Evolutionary conservation across 2,329 filamentous ascomycete species (phyloP), one percentile per base, ranked within the genome.

Genomic region (Verticillium nonalfalfae): DNA sequence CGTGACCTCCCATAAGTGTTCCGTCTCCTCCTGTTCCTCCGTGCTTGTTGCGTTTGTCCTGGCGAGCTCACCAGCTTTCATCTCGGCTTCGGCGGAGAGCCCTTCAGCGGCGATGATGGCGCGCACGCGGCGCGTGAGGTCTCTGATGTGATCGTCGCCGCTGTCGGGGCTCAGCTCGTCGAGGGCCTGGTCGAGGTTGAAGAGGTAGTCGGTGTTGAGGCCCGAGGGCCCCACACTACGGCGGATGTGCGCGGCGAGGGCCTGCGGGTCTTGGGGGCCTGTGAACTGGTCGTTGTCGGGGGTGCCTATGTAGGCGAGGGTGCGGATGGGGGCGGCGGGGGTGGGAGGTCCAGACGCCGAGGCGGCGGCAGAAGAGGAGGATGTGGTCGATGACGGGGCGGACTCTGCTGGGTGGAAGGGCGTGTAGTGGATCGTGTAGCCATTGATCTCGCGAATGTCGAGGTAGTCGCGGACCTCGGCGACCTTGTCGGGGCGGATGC

Each of bases 401-500:
- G 56, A 3, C 35, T 18, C n/a, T 4, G 84, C 81, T 7, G 89
- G 87, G 68, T 93, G 81, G 74, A 98, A 97, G 0, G 90, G 86
- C 34, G 93, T 91, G 74, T 93, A 91, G 75, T 97, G 93, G 67
- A 97, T 96, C 60, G 88, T 91, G 76, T 99, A 99, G 33, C 95
- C 95, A 77, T 98, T 97, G 72, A 98, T 97, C 76, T 99, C 95
- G 56, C 95, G 89, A 66, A 97, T 94, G 75, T 98, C 93, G 57
- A 99, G 90, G 73, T 97, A 97, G 62, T 88, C 84, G 67, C 91
- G 89, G 4, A 97, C 94, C 76, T 94, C 89, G 63, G 86, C 82
- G 26, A 96, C 92, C 66, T 87, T 84, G 1, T 85, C 80, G 7
- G 87, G 75, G 34, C 83, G 81, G 75, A 97, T 94, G 71, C 94